Percentiles rank a stretch among this genome's conserved stretches.
phyloP scores from a whole-genome alignment of 2,329 filamentous ascomycete genomes.

The Venturia aucupariae region DNA sequence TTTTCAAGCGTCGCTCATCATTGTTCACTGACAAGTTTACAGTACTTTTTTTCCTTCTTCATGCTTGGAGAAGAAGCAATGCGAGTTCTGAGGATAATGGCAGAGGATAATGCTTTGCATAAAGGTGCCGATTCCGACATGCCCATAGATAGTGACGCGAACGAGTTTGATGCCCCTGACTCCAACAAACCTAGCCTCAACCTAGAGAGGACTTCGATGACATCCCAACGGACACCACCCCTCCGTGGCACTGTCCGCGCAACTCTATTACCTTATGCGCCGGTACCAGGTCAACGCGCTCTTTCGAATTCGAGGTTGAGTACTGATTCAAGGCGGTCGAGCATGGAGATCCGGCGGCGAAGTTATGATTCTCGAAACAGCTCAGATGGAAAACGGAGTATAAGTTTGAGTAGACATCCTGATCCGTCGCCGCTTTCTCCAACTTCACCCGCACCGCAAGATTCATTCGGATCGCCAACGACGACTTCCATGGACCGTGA shows the following conservation, averaged over 20 bases:
- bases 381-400: conserved; percentile 43
- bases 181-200: background rate
- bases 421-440: conserved; percentile 21
- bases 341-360: conserved; percentile 17
- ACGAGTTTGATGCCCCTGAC: conserved; percentile 2
- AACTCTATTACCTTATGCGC: conserved; percentile 34
- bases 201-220: background rate
- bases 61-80: conserved; percentile 76
- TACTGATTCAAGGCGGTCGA: conserved; percentile 29
- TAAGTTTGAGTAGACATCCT: conserved; percentile 48
- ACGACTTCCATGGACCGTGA: conserved; percentile 63
- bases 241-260: conserved; percentile 34
- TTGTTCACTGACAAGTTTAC: conserved; percentile 9
- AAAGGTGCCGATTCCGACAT: conserved; percentile 6
- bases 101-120: conserved; percentile 51
- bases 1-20: background rate
- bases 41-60: conserved; percentile 98
- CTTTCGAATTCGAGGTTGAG: conserved; percentile 28
- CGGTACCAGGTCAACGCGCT: conserved; percentile 20
- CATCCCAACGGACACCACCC: conserved; percentile 19
- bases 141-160: conserved; percentile 8
- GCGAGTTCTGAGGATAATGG: conserved; percentile 62
- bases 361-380: conserved; percentile 12
- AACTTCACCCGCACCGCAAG: conserved; percentile 33
- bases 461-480: conserved; percentile 62